Conservation (phyloP, 2,329 filamentous ascomycete genomes). For the Cytospora mali region DNA sequence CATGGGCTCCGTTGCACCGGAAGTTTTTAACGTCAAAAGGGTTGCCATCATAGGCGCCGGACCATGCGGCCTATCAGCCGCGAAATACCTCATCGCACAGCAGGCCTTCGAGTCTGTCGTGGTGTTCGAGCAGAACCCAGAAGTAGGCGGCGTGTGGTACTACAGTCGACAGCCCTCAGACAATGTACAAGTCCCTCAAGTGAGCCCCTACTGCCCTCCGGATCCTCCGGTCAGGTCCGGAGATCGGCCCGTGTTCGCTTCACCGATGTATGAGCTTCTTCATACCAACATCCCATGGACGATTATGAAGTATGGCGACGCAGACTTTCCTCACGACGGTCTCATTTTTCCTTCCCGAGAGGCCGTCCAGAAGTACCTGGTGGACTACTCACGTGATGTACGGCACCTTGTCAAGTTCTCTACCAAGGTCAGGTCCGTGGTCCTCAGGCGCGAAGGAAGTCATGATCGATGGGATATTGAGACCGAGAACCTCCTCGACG, state of each 20-base stretch:
- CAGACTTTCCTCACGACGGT: slow-evolving; percentile 62
- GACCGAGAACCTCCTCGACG: slow-evolving; percentile 20
- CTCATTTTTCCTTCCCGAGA: slow-evolving; percentile 76
- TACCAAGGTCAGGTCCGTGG: slow-evolving; percentile 68
- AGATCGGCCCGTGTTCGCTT: slow-evolving; percentile 66
- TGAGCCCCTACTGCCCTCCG: slow-evolving; percentile 61
- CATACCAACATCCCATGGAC: slow-evolving; percentile 85
- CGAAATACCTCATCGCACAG: slow-evolving; percentile 79
- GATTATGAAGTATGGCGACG: slow-evolving; percentile 79
- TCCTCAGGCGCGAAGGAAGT: slow-evolving; percentile 38
- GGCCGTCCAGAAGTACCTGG: slow-evolving; percentile 73
- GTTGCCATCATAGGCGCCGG: slow-evolving; percentile 85
- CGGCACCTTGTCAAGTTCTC: slow-evolving; percentile 69
- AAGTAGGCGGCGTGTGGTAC: slow-evolving; percentile 85
- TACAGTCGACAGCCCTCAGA: slow-evolving; percentile 60
- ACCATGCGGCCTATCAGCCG: slow-evolving; percentile 74
- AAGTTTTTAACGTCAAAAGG: slow-evolving; percentile 54
- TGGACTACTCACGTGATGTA: slow-evolving; percentile 70
- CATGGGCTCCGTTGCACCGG: slow-evolving; percentile 34
- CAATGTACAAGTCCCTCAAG: slow-evolving; percentile 65
- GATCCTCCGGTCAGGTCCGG: slow-evolving; percentile 63
- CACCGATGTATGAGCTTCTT: slow-evolving; percentile 78
- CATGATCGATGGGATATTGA: slow-evolving; percentile 58
- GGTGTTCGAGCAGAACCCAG: slow-evolving; percentile 79
- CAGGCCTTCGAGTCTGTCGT: slow-evolving; percentile 67